Evolutionary conservation across 495 filamentous ascomycete genomes (phyloP).

Genomic region (Hypoxylon lenormandii): DNA sequence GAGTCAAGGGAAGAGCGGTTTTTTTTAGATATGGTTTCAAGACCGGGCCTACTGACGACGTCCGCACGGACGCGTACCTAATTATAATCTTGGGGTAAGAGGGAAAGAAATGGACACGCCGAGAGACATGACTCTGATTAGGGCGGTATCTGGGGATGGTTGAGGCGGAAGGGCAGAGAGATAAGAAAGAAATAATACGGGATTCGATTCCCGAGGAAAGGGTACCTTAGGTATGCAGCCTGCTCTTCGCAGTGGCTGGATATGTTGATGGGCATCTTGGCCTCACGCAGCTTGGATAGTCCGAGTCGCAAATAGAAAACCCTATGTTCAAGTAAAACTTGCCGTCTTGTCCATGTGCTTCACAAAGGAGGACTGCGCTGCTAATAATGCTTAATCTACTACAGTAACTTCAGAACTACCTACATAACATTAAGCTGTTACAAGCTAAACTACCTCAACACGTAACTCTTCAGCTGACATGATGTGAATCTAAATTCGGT

Average conservation of each 20-base stretch:
- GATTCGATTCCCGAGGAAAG: slow-evolving; percentile 3
- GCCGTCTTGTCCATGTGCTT: no score
- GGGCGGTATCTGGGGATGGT: neutral
- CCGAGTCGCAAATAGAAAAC: slow-evolving; percentile 21
- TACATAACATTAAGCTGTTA: no score
- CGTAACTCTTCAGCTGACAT: slow-evolving; percentile 1
- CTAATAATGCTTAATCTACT: no score
- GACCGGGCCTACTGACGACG: slow-evolving; percentile 20
- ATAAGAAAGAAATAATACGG: slow-evolving; percentile 27
- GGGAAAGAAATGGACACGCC: slow-evolving; percentile 21
- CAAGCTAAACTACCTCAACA: no score
- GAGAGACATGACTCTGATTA: slow-evolving; percentile 11
- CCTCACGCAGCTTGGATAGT: slow-evolving; percentile 21
- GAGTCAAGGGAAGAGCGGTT: slow-evolving; percentile 17
- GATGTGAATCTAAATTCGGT: slow-evolving; percentile 12
- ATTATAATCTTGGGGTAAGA: slow-evolving; percentile 42
- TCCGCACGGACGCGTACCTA: slow-evolving; percentile 31
- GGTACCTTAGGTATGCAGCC: slow-evolving; percentile 5
- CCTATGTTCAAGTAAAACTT: slow-evolving; percentile 17
- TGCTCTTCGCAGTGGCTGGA: slow-evolving; percentile 14
- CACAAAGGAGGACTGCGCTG: no score
- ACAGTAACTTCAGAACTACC: no score
- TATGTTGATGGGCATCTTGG: slow-evolving; percentile 29
- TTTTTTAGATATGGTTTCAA: slow-evolving; percentile 38
- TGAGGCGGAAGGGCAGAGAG: slow-evolving; percentile 1